Percentiles rank a stretch among this genome's conserved stretches.
Conservation (phyloP, 2,329 filamentous ascomycete genomes). For the Aureobasidium musti region DNA sequence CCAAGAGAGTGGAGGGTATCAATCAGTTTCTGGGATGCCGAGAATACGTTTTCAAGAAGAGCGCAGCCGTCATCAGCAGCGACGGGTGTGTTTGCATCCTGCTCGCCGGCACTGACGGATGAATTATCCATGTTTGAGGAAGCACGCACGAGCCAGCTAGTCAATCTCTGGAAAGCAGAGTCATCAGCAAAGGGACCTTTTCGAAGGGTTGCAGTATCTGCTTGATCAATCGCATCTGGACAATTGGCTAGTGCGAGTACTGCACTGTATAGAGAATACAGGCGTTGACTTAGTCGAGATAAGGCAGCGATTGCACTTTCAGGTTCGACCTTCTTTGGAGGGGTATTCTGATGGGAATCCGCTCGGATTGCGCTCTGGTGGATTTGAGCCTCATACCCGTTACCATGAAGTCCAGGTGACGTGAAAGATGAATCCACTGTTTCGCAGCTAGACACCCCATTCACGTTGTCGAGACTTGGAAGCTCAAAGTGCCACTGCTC, state of each 20-base stretch:
- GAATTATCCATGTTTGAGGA: not conserved
- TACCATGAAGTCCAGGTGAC: not conserved
- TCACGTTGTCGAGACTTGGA: not conserved
- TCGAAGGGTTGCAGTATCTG: not conserved
- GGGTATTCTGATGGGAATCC: not conserved
- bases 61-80: conserved; percentile 1
- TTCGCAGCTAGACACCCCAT: not conserved
- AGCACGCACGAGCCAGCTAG: conserved; percentile 1
- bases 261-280: not conserved
- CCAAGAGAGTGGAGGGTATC: not conserved
- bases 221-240: not conserved
- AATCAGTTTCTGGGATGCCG: not conserved
- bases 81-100: no score
- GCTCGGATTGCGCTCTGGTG: not conserved
- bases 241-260: not conserved
- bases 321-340: not conserved
- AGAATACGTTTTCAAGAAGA: not conserved
- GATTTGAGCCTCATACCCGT: not conserved
- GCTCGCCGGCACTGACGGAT: not conserved
- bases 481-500: not conserved
- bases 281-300: not conserved
- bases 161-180: not conserved
- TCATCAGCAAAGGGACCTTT: conserved; percentile 8
- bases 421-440: not conserved
- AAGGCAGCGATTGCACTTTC: not conserved